Evolutionary conservation across 306 rosid genomes (phyloP), one percentile per base, ranked within the genome.

Genomic region (Lupinus albus): DNA sequence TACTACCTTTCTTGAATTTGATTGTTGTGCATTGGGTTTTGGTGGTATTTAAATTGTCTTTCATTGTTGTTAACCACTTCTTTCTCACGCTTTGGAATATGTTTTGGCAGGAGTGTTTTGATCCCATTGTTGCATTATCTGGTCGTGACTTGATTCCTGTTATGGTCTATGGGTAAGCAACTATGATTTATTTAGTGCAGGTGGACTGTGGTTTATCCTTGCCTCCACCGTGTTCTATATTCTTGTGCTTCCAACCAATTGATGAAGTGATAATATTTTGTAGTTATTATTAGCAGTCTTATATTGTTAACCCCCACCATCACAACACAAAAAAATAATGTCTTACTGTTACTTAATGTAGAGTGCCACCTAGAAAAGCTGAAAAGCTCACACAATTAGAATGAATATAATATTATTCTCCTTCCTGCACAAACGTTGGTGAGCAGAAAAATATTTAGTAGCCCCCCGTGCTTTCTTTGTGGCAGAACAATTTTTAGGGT

Each of bases 131-230:
- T 79, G 97, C 99, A 41, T 11, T 65, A 60, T 94, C 99, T 13
- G 99, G 99, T 55, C 97, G 99, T 67, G 99, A 94, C 79, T 70
- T 94, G 85, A 94, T 94, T 76, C 99, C 99, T 64, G 97, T 94
- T 47, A 94, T 94, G 99, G 97, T 94, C 46, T 94, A 94, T 4
- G 99, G 99, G 99, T 94, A 71, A 83, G 94, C 56, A 72, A 48
- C 54, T 68, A 36, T 5, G 45, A 44, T 49, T 74, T 58, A 50
- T 70, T 62, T 21, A 55, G 8, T 42, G 33, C 71, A 6, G 51
- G 35, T 16, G 47, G 36, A 64, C 46, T 33, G 12, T 32, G 62
- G 39, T 72, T 52, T 6, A 49, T 56, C n/a, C 47, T 25, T 6
- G 6, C 9, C n/a, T 9, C 13, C 47, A 35, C 41, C 18, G 30